Evolutionary conservation across 2,329 filamentous ascomycete species (phyloP), one percentile per base, ranked within the genome.

Genomic region (Diplodia seriata): DNA sequence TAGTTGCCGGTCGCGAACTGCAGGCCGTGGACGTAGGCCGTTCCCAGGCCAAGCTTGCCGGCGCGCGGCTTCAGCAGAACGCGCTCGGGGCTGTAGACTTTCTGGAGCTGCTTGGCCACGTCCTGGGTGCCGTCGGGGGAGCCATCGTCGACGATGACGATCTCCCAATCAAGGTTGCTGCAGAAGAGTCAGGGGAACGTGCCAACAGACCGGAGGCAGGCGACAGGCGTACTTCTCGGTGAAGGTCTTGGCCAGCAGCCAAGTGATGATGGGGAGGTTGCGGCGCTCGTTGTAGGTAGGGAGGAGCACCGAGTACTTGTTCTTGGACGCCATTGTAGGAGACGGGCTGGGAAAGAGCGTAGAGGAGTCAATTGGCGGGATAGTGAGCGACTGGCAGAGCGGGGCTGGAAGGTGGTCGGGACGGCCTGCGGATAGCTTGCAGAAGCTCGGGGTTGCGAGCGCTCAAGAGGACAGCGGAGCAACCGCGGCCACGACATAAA

Each of bases 261-360:
- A 98, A 76, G 91, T 88, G 78, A 98, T 93, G 79, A 99, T 95
- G 76, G 95, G 95, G 73, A 99, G 89, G 83, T 99, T 99, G 81
- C 89, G 90, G 78, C 95, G 92, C 87, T 99, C 95, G 81, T 99
- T 98, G 88, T 97, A 99, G 70, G 95, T 99, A 68, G 95, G 95
- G 72, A 99, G 89, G 78, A 99, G 94, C 78, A 99, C 90, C 73
- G 94, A 97, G 87, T 97, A 99, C 83, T 94, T 97, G 67, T 61
- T 61, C 64, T 67, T 67, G 54, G 64, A 55, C 31, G 66, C 66
- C 66, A 68, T 68, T 33, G 57, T 53, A 29, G 66, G 26, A 38
- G 36, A 40, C 6, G 14, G 26, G 33, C n/a, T 11, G 20, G 9
- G 20, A 68, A 68, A 26, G 56, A 68, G 50, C 20, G 59, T 64